Base-by-base conservation (phyloP, 257 asterid genomes). In the Forsythia viridissima region DNA sequence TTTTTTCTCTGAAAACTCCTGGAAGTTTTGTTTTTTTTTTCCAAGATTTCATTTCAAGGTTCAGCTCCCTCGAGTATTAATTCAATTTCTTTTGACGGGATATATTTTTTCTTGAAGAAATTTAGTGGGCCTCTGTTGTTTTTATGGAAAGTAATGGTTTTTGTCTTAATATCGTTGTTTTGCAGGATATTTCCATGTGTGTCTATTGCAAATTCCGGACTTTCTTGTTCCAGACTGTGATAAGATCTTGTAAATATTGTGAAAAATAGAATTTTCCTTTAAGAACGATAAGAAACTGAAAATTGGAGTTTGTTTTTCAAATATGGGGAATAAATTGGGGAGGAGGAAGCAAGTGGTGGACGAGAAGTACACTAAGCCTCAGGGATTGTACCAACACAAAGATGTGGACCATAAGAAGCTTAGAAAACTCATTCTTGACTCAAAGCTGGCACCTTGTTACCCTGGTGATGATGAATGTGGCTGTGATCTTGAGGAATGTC, bases 391-490 rank as follows among this genome's bases (percentile, higher is more conserved):
- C 92, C 97, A 91, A 44, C 98, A 90, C 84, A 96, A 84, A 82
- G 97, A 96, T 85, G 98, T 96, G 88, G 99, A 96, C 90, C 89
- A 93, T 34, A 96, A 93, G 97, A 96, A 96, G 95, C 97, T 96
- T 13, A 86, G 95, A 88, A 93, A 92, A 86, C 94, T 96, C 81
- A 96, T 96, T 81, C 90, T 96, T n/a, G 99, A 92, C 81, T 92
- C 99, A 8, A 93, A 96, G 84, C 90, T 96, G 20, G 99, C 99
- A 9, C 99, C 99, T 81, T 96, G 99, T 85, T 96, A 89, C 72
- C 98, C 98, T 57, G 99, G 99, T 34, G 97, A 92, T 57, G 99
- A 96, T 85, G 99, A 96, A 73, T 85, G 82, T 81, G 90, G 70
- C 77, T 82, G 80, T 77, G 97, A 96, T 77, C 97, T 92, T 61